phyloP scores from a whole-genome alignment of 2,329 filamentous ascomycete genomes.

The Ophiostoma populinum region DNA sequence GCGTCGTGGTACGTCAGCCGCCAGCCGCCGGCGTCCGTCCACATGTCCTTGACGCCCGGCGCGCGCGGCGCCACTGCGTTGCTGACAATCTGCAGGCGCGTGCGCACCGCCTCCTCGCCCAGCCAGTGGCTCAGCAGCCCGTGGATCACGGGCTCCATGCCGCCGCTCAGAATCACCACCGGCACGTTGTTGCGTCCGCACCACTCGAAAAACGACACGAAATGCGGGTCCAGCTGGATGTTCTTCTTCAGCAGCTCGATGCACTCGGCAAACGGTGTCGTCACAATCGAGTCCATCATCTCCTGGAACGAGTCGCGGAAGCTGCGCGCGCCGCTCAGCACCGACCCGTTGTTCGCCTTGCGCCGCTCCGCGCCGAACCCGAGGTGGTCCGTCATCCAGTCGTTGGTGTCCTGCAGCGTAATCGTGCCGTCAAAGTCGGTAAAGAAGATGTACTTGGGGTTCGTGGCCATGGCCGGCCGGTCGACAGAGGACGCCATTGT shows the following conservation, averaged over 20 bases:
- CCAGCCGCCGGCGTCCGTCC: conserved; percentile 64
- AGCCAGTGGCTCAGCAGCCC: conserved; percentile 66
- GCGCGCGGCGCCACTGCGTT: conserved; percentile 52
- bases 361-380: conserved; percentile 64
- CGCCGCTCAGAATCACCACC: conserved; percentile 78
- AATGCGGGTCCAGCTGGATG: conserved; percentile 77
- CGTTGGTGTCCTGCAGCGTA: conserved; percentile 52
- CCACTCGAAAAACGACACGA: conserved; percentile 79
- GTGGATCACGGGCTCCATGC: conserved; percentile 84
- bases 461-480: conserved; percentile 40
- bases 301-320: conserved; percentile 80
- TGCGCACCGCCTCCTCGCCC: conserved; percentile 48
- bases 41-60: conserved; percentile 42
- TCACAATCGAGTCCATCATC: conserved; percentile 73
- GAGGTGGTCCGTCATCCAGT: conserved; percentile 73
- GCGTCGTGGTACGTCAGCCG: conserved; percentile 78
- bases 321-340: conserved; percentile 50
- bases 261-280: conserved; percentile 64
- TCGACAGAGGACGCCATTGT: conserved; percentile 2
- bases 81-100: conserved; percentile 75
- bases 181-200: conserved; percentile 67
- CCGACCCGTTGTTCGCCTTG: conserved; percentile 54
- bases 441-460: conserved; percentile 92
- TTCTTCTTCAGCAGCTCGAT: conserved; percentile 61
- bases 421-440: conserved; percentile 98